Evolutionary conservation across 129 eudicot species (phyloP), one percentile per base, ranked within the genome.

Genomic region (Lonicera japonica): DNA sequence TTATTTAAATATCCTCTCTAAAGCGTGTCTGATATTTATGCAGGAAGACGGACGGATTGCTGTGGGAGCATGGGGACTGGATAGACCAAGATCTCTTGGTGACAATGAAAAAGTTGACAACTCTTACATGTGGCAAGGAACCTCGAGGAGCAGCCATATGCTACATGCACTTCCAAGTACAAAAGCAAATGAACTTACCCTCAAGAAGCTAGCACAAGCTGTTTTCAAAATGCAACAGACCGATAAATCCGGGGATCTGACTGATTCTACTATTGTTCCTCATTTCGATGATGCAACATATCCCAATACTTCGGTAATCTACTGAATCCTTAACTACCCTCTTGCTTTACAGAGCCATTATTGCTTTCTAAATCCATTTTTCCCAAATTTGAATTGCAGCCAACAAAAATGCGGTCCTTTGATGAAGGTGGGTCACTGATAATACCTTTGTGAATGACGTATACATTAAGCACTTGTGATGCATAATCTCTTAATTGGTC

Each of bases 161-260:
- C 25, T 70, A 25, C 68, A 72, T 58, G 77, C 70, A 61, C 74
- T 72, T 60, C 70, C 85, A 63, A 66, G 58, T 53, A 47, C 72
- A 13, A 65, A 72, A 72, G 81, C 71, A 68, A 84, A 77, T 21
- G 74, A 74, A 56, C 74, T 79, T 56, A 75, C 77, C 57, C 70
- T 82, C 43, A 65, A 54, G 68, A 71, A 70, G 71, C 74, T 79
- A 63, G 83, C 88, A 41, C 73, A 73, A 59, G 63, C 66, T 45
- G 73, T 65, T 29, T 76, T 86, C 63, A 60, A 59, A 70, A 36
- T 53, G 53, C 77, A 76, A 38, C 79, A 72, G 56, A 43, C 68
- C 23, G 73, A 74, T 48, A 63, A 66, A 39, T 59, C 76, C 62
- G 41, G 15, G 34, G 73, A 65, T 63, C 67, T 48, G 19, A 24